Evolutionary conservation across 257 asterid genomes (phyloP), one percentile per base, ranked within the genome.

Genomic region (Solanum sitiens): DNA sequence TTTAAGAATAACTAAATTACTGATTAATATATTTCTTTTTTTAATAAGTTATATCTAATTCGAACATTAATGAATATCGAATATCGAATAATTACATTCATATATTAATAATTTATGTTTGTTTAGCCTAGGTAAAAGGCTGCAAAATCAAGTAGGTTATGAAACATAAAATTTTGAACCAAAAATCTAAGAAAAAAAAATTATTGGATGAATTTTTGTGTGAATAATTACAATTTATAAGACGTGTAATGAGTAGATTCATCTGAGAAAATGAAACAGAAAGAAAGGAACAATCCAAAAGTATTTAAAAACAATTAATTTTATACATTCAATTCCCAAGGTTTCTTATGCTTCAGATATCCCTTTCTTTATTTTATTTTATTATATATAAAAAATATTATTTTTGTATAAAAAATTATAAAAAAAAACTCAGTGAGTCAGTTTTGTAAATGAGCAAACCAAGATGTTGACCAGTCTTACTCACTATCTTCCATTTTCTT

Each of bases 391-490:
- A 27, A 15, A 45, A 0, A 45, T 11, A 37, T 75, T 40, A 40
- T 39, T 11, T 37, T n/a, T 10, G 37, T 73, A 37, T 18, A 53
- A 16, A 18, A 50, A 50, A 15, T 12, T 1, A 45, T 44, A 37
- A 37, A 8, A 40, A 73, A n/a, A 77, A 25, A 80, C 11, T 80
- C 68, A 37, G 83, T 74, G 83, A 74, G 85, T 30, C 85, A 80
- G 67, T 59, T n/a, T 80, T 80, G 44, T 82, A 87, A 77, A 23
- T 25, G 33, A 67, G 85, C n/a, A 80, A 67, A 68, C 61, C 63
- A 23, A 87, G 83, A 83, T 83, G 84, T 87, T 87, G 89, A 87
- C 84, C 44, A 25, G 87, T 83, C 89, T 45, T 50, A 79, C 59
- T 63, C 70, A 87, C 75, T 50, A 32, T 18, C 44, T 50, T 80